Conservation (phyloP, 371 early-diverging fungal species). For the Dichotomocladium elegans region DNA sequence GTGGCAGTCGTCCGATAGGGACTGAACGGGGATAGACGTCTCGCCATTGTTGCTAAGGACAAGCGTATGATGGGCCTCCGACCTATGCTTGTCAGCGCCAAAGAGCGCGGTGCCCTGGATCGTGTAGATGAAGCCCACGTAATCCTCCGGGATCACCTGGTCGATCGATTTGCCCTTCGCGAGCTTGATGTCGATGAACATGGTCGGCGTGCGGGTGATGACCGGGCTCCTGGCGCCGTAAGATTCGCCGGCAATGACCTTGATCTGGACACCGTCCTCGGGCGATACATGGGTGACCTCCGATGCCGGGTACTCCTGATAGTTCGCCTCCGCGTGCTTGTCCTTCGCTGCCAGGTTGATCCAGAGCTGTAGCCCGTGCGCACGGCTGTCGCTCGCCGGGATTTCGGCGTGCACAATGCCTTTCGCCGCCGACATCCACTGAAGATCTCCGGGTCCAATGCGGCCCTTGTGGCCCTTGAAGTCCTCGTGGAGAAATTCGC, state of each 20-base stretch:
- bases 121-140: slow-evolving; percentile 66
- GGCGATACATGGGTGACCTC: slow-evolving; percentile 57
- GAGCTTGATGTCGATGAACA: slow-evolving; percentile 70
- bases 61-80: slow-evolving; percentile 54
- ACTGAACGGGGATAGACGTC: slow-evolving; percentile 36
- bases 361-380: slow-evolving; percentile 81
- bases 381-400: slow-evolving; percentile 46
- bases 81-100: slow-evolving; percentile 41
- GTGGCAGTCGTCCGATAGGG: slow-evolving; percentile 48
- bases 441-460: slow-evolving; percentile 68
- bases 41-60: slow-evolving; percentile 48
- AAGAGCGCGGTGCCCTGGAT: slow-evolving; percentile 55
- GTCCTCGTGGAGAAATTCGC: slow-evolving; percentile 77
- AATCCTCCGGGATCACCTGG: slow-evolving; percentile 57
- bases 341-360: slow-evolving; percentile 79
- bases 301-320: slow-evolving; percentile 68
- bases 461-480: slow-evolving; percentile 74
- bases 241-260: slow-evolving; percentile 75
- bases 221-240: slow-evolving; percentile 59
- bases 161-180: slow-evolving; percentile 46
- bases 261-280: slow-evolving; percentile 57
- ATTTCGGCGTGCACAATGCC: slow-evolving; percentile 84
- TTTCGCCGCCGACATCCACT: slow-evolving; percentile 55
- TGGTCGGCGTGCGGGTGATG: slow-evolving; percentile 66
- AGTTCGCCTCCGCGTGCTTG: slow-evolving; percentile 74